A percentile compares a stretch with the other conserved stretches of the same genome.
phyloP scores from a whole-genome alignment of 768 basidiomycete genomes.

The Suillus luteus region DNA sequence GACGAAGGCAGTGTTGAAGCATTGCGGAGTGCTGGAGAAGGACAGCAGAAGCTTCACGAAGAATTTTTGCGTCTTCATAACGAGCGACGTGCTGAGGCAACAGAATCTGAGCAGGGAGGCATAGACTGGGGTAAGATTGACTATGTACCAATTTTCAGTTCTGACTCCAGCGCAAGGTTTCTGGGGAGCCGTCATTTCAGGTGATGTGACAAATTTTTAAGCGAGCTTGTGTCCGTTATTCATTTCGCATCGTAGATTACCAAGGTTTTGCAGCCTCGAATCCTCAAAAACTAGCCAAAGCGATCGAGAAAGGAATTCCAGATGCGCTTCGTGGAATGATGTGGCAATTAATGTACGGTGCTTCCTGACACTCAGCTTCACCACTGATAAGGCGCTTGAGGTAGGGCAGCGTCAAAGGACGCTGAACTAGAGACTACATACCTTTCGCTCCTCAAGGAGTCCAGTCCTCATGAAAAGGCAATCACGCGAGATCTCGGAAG shows the following conservation, averaged over 20 bases:
- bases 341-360: slow-evolving; percentile 88
- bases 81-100: slow-evolving; percentile 47
- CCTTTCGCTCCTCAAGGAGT: slow-evolving; percentile 76
- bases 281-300: slow-evolving; percentile 78
- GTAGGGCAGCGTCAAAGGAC: slow-evolving; percentile 93
- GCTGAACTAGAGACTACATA: slow-evolving; percentile 82
- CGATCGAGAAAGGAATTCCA: slow-evolving; percentile 93
- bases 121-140: slow-evolving; percentile 77
- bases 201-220: slow-evolving; percentile 37
- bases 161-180: slow-evolving; percentile 58
- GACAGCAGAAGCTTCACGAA: slow-evolving; percentile 71
- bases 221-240: slow-evolving; percentile 8
- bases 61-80: slow-evolving; percentile 71
- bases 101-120: slow-evolving; percentile 39
- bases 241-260: slow-evolving; percentile 61
- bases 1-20: slow-evolving; percentile 41
- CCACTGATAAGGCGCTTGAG: slow-evolving; percentile 17
- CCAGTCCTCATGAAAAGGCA: slow-evolving; percentile 89
- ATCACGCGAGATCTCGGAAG: slow-evolving; percentile 91
- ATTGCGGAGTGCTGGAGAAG: slow-evolving; percentile 56
- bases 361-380: slow-evolving; percentile 10
- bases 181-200: slow-evolving; percentile 93
- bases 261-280: slow-evolving; percentile 80
- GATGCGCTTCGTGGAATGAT: slow-evolving; percentile 88
- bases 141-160: not conserved